phyloP scores from a whole-genome alignment of 768 basidiomycete genomes.

The Amanita jacksonii region DNA sequence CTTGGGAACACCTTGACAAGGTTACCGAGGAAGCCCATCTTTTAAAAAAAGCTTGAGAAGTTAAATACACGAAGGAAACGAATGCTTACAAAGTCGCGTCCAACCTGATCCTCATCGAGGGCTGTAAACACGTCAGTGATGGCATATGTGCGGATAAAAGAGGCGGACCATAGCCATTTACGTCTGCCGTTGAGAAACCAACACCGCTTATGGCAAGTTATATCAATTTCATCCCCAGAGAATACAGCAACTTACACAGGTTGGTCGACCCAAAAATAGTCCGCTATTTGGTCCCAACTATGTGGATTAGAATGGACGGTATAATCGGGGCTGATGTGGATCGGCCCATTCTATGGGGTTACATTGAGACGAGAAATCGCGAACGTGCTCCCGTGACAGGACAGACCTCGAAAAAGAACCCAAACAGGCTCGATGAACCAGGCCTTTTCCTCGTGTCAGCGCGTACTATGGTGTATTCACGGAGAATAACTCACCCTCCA shows the following conservation, averaged over 20 bases:
- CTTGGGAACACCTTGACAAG: slow-evolving; percentile 68
- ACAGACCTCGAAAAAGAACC: slow-evolving; percentile 55
- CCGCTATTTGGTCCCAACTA: slow-evolving; percentile 51
- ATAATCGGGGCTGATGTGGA: slow-evolving; percentile 44
- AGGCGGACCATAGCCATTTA: slow-evolving; percentile 43
- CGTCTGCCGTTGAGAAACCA: slow-evolving; percentile 58
- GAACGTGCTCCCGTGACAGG: background rate
- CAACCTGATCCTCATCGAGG: slow-evolving; percentile 58
- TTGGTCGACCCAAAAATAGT: slow-evolving; percentile 69
- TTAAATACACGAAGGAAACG: background rate
- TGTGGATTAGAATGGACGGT: slow-evolving; percentile 39
- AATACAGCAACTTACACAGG: slow-evolving; percentile 39
- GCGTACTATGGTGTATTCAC: background rate
- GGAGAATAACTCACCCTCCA: slow-evolving; percentile 41
- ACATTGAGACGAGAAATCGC: background rate
- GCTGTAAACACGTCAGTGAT: slow-evolving; percentile 22
- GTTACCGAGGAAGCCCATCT: slow-evolving; percentile 69
- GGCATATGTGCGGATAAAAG: background rate
- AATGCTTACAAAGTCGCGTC: slow-evolving; percentile 37
- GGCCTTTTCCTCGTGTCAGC: slow-evolving; percentile 28
- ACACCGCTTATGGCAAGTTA: slow-evolving; percentile 26
- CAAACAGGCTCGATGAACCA: slow-evolving; percentile 61
- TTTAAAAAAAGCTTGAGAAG: background rate
- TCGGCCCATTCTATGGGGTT: slow-evolving; percentile 52
- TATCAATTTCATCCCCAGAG: background rate